A percentile compares a stretch with the other conserved stretches of the same genome.
phyloP scores from a whole-genome alignment of 2,329 filamentous ascomycete species.

The Colletotrichum shisoi region DNA sequence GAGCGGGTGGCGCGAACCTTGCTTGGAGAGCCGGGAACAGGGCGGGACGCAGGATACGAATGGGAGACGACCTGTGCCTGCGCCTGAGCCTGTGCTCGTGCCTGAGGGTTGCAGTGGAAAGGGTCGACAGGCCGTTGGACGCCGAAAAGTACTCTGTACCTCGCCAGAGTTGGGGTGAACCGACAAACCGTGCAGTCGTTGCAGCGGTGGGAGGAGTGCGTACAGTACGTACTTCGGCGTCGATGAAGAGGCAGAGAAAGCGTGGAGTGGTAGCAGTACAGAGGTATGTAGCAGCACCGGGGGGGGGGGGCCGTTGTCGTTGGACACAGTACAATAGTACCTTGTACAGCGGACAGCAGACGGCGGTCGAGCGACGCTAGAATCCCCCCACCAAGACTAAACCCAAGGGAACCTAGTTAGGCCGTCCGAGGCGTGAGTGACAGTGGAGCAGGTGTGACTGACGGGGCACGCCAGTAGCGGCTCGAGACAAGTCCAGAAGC shows the following conservation, averaged over 20 bases:
- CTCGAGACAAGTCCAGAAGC: constrained; percentile 35
- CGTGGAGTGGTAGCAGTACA: constrained; percentile 3
- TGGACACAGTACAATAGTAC: neutral
- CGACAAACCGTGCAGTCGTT: constrained; percentile 22
- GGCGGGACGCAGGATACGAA: constrained; percentile 37
- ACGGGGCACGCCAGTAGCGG: constrained; percentile 32
- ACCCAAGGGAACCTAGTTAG: constrained; percentile 35
- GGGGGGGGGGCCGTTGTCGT: neutral
- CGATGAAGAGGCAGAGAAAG: neutral
- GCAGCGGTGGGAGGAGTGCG: constrained; percentile 4
- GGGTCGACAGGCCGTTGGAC: constrained; percentile 23
- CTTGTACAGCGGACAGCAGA: constrained; percentile 6
- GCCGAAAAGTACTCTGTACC: constrained; percentile 36
- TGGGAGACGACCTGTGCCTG: constrained; percentile 36
- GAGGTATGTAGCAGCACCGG: neutral
- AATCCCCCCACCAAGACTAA: constrained; percentile 35
- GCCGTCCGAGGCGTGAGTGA: constrained; percentile 28
- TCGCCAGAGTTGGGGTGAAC: constrained; percentile 19
- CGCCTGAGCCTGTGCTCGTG: constrained; percentile 32
- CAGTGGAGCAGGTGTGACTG: constrained; percentile 34
- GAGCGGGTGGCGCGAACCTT: constrained; percentile 39
- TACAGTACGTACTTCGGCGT: too few species aligned
- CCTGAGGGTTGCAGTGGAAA: constrained; percentile 34
- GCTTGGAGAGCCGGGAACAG: constrained; percentile 32
- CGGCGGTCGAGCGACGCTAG: constrained; percentile 32